A percentile compares a stretch with the other conserved stretches of the same genome.
Conservation (phyloP, 305 asterid species). For the Fraxinus paxiana region DNA sequence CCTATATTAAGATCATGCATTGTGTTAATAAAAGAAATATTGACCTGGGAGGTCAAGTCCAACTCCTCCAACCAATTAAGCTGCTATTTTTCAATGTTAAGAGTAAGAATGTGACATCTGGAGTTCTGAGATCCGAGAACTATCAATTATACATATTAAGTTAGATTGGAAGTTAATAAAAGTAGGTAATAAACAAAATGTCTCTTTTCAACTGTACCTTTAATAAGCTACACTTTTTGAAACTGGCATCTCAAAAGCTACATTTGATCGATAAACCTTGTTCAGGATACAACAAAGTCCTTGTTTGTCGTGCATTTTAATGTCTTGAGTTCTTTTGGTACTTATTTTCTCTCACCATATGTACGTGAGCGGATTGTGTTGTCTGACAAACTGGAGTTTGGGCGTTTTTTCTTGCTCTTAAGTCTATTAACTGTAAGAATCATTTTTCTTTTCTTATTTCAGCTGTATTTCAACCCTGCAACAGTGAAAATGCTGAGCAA, state of each 20-base stretch:
- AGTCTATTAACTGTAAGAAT: neutral
- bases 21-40: neutral
- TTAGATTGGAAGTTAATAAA: neutral
- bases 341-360: neutral
- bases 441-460: constrained; percentile 23
- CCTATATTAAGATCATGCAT: neutral
- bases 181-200: neutral
- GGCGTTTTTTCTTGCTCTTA: constrained; percentile 9
- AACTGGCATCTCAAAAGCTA: neutral
- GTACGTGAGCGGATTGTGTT: neutral
- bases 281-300: neutral
- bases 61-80: neutral
- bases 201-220: neutral
- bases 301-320: neutral
- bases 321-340: neutral
- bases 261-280: neutral
- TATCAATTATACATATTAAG: neutral
- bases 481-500: constrained; percentile 99
- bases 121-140: neutral
- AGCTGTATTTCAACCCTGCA: constrained; percentile 96
- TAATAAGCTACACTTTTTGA: neutral
- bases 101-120: neutral
- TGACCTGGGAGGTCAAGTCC: neutral
- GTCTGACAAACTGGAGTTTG: constrained; percentile 15
- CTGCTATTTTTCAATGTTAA: neutral